These are phyloP conservation scores for Tulasnella sp. DNA, from an alignment of 768 basidiomycete genomes.

Conservation along the genomic window DNA sequence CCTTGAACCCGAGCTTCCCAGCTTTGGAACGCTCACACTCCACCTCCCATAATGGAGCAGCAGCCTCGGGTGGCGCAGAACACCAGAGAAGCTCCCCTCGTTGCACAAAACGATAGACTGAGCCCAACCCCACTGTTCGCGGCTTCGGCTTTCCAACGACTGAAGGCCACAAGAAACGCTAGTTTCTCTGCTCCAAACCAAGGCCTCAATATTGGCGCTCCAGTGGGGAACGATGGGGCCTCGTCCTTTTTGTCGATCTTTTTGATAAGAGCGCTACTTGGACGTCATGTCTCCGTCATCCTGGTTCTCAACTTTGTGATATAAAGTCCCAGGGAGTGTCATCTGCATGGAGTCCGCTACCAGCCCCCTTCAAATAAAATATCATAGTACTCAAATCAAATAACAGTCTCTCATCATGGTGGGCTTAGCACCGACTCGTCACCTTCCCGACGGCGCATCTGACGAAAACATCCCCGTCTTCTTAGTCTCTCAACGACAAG, in stretches of 20 bases:
- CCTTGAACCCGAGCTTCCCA: too few relatives aligned
- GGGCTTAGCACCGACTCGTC: background rate
- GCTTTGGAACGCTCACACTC: background rate
- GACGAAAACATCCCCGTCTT: background rate
- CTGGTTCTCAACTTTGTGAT: background rate
- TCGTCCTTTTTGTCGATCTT: background rate
- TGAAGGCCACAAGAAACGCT: background rate
- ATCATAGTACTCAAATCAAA: background rate
- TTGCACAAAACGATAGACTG: background rate
- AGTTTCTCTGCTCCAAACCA: background rate
- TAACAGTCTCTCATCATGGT: background rate
- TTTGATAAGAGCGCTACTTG: background rate
- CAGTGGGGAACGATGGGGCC: background rate
- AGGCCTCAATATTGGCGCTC: background rate
- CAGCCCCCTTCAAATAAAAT: background rate
- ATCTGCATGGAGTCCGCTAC: background rate
- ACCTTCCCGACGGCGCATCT: background rate
- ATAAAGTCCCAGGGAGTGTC: background rate
- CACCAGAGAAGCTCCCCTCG: background rate
- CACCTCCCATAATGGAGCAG: background rate
- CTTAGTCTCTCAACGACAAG: conserved; percentile 19
- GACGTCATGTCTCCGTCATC: background rate
- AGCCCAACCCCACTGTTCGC: background rate
- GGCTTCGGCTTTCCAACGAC: background rate
- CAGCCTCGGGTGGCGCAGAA: background rate